Percentiles rank a stretch among this genome's conserved stretches.
Evolutionary conservation across 805 yeast species (phyloP).

Genomic region (Metschnikowia lochheadii): DNA sequence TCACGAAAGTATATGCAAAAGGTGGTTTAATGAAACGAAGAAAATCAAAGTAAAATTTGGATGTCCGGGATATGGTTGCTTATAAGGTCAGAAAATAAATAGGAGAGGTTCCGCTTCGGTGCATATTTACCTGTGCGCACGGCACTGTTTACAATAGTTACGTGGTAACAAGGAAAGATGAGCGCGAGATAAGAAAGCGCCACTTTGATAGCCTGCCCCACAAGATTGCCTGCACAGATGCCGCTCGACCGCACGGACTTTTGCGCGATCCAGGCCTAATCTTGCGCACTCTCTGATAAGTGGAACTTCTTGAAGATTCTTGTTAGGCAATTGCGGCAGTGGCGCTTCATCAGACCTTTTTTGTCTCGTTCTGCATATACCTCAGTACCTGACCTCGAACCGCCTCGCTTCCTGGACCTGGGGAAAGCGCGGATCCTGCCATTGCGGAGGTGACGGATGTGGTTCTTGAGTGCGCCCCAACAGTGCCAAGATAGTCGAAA

Average conservation of each 20-base stretch:
- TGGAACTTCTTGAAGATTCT: background rate
- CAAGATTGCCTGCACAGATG: background rate
- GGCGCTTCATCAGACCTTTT: background rate
- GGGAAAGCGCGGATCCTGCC: background rate
- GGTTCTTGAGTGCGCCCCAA: background rate
- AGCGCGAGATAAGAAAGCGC: slow-evolving; percentile 5
- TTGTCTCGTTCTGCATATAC: too few relatives aligned
- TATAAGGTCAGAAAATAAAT: slow-evolving; percentile 1
- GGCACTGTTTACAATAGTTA: slow-evolving; percentile 3
- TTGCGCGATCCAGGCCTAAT: slow-evolving; percentile 1
- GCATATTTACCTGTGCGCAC: slow-evolving; percentile 5
- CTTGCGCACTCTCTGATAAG: background rate
- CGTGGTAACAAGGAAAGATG: background rate
- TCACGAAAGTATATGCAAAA: too few relatives aligned
- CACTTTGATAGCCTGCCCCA: slow-evolving; percentile 3
- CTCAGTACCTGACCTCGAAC: too few relatives aligned
- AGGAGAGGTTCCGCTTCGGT: slow-evolving; percentile 5
- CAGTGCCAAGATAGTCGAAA: background rate
- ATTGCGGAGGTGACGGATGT: background rate
- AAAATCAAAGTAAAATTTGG: too few relatives aligned
- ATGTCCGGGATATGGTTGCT: background rate
- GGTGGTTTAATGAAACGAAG: too few relatives aligned
- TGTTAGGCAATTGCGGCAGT: background rate
- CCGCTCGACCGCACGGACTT: background rate
- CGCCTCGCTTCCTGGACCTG: too few relatives aligned